These are phyloP conservation scores for Trichosporon asahii DNA, from an alignment of 1,284 basidiomycete species.

Conservation along the genomic window DNA sequence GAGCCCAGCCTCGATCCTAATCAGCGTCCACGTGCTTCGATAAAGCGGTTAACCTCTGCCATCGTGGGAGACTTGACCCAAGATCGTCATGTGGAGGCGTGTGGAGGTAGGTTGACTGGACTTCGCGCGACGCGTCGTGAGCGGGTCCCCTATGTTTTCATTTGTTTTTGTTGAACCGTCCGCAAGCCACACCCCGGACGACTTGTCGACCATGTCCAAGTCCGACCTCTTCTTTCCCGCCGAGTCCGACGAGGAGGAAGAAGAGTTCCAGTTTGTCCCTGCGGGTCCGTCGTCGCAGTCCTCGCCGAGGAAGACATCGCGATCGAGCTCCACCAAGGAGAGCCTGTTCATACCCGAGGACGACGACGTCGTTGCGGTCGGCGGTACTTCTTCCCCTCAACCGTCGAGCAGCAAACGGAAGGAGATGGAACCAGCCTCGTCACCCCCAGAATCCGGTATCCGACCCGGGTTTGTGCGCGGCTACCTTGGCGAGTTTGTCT, in stretches of 20 bases:
- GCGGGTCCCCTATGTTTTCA: slow-evolving; percentile 4
- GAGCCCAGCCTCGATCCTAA: neutral
- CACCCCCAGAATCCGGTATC: slow-evolving; percentile 11
- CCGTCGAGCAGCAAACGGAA: neutral
- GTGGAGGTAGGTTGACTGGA: slow-evolving; percentile 15
- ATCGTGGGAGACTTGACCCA: neutral
- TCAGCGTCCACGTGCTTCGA: neutral
- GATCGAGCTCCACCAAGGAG: slow-evolving; percentile 8
- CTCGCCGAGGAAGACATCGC: neutral
- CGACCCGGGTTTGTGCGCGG: slow-evolving; percentile 37
- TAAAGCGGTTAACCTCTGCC: neutral
- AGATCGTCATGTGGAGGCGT: slow-evolving; percentile 9
- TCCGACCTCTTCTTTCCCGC: slow-evolving; percentile 27
- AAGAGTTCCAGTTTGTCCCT: neutral
- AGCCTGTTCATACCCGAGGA: slow-evolving; percentile 20
- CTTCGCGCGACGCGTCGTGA: slow-evolving; percentile 14
- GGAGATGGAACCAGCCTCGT: neutral
- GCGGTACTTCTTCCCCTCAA: neutral
- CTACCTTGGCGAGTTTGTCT: slow-evolving; percentile 51
- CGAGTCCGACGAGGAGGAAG: slow-evolving; percentile 25
- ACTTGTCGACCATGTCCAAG: slow-evolving; percentile 6
- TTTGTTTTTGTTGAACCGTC: neutral
- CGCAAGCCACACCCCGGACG: neutral
- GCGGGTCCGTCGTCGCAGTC: neutral
- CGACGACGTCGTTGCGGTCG: slow-evolving; percentile 11